phyloP scores from a whole-genome alignment of 2,329 filamentous ascomycete species.

The Diaporthe destruens region DNA sequence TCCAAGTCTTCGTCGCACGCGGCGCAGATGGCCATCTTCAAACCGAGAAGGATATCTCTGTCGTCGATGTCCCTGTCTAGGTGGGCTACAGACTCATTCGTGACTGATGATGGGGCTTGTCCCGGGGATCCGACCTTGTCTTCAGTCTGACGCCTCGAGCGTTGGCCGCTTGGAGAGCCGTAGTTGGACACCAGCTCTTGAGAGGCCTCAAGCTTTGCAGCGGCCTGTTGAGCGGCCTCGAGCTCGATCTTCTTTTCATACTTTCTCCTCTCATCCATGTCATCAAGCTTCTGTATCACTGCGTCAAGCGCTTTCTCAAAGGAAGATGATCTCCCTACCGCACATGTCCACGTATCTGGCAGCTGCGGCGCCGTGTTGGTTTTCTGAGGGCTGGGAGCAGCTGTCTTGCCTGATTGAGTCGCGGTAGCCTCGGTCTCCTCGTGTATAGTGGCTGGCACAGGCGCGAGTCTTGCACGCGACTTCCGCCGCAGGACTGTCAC shows the following conservation, averaged over 20 bases:
- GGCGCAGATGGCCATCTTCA: constrained; percentile 68
- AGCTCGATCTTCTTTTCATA: constrained; percentile 19
- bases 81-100: constrained; percentile 38
- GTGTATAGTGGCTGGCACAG: constrained; percentile 19
- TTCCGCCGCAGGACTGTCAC: constrained; percentile 30
- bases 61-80: constrained; percentile 58
- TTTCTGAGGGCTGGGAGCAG: background rate
- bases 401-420: background rate
- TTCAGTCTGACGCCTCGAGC: background rate
- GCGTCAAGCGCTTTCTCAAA: constrained; percentile 48
- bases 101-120: background rate
- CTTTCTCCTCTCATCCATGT: constrained; percentile 45
- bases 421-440: constrained; percentile 18
- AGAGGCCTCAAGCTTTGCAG: constrained; percentile 10
- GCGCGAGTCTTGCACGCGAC: constrained; percentile 1
- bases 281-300: constrained; percentile 48
- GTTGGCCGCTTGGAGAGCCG: background rate
- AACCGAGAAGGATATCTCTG: constrained; percentile 65
- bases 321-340: constrained; percentile 45
- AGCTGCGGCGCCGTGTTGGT: constrained; percentile 39
- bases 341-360: constrained; percentile 44
- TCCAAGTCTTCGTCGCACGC: constrained; percentile 68
- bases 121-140: background rate
- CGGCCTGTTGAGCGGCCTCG: constrained; percentile 26
- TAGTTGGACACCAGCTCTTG: background rate